Base-by-base conservation (phyloP, 345 rosid genomes). In the Murraya koenigii region DNA sequence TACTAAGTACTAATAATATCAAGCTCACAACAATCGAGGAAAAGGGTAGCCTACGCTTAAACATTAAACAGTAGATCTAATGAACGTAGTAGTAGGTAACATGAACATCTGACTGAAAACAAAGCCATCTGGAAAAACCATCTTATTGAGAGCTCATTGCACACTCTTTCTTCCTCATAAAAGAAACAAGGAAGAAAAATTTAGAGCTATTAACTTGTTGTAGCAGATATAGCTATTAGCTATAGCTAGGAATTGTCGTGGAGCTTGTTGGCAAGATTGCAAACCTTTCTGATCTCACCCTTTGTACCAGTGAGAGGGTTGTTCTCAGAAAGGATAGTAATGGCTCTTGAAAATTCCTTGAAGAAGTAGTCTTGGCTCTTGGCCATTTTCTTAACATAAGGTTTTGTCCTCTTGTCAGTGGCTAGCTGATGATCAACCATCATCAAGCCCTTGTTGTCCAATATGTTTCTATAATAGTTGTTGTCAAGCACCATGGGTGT, bases 211-310 rank as follows among this genome's bases (percentile, higher is more conserved):
- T 35, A 35, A 54, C 39, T 17, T 38, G 54, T 19, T 28, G 22
- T 11, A 17, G 56, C 7, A 0, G 2, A 52, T 1, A 17, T 19
- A 49, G 56, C 56, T 44, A 4, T 44, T 13, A 13, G 49, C 49
- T 3, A n/a, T n/a, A 44, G 49, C 49, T 44, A 66, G 19, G 75
- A 72, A 61, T 55, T 82, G 81, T 86, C 91, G 72, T 92, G 96
- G 80, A 26, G 89, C 94, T 90, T 95, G 92, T 93, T 95, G 59
- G 95, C 90, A 66, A 92, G 83, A 61, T 86, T 95, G 82, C 99
- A 95, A 44, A 91, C 91, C 85, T 90, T 92, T 85, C 98, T 87
- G 84, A 95, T 86, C 95, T 95, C 99, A 85, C 99, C 99, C 81
- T 93, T 81, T 32, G 84, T 77, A 4, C 97, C 98, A 6, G 99